Evolutionary conservation across 1,139 yeast species (phyloP).

Genomic region (Zygosaccharomyces pseudobailii): DNA sequence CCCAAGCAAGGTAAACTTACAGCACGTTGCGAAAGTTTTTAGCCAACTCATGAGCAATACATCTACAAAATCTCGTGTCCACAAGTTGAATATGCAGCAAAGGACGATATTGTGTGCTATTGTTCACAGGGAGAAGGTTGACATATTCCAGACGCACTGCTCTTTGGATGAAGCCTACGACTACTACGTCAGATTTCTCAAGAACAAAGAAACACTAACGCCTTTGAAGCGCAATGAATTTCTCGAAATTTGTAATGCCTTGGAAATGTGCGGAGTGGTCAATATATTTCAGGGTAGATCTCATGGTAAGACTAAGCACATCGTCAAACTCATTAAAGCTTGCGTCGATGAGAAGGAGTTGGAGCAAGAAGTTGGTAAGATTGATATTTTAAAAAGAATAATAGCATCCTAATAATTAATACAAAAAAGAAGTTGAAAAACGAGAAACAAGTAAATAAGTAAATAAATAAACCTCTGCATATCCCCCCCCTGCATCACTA

Average conservation of each 20-base stretch:
- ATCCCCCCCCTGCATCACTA: not conserved
- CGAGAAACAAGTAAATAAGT: not conserved
- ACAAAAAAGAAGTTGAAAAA: not conserved
- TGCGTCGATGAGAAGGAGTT: constrained; percentile 30
- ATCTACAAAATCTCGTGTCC: constrained; percentile 45
- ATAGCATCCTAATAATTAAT: constrained; percentile 1
- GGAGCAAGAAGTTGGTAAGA: constrained; percentile 28
- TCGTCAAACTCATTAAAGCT: constrained; percentile 26
- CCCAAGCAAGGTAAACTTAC: constrained; percentile 50
- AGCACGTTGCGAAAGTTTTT: constrained; percentile 78
- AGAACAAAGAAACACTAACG: constrained; percentile 44
- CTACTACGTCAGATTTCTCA: constrained; percentile 42
- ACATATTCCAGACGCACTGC: constrained; percentile 25
- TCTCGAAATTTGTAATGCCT: constrained; percentile 66
- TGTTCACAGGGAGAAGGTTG: constrained; percentile 45
- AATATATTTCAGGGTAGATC: constrained; percentile 29
- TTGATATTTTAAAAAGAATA: constrained; percentile 24
- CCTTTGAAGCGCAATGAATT: constrained; percentile 69
- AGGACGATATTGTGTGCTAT: constrained; percentile 64
- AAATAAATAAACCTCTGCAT: not conserved
- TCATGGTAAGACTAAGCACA: constrained; percentile 25
- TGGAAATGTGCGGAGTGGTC: constrained; percentile 64
- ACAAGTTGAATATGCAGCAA: constrained; percentile 68
- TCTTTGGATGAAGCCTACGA: constrained; percentile 50
- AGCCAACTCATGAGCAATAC: constrained; percentile 47